A percentile compares a stretch with the other conserved stretches of the same genome.
Evolutionary conservation across 805 yeast genomes (phyloP).

Genomic region (Candida fluviatilis): DNA sequence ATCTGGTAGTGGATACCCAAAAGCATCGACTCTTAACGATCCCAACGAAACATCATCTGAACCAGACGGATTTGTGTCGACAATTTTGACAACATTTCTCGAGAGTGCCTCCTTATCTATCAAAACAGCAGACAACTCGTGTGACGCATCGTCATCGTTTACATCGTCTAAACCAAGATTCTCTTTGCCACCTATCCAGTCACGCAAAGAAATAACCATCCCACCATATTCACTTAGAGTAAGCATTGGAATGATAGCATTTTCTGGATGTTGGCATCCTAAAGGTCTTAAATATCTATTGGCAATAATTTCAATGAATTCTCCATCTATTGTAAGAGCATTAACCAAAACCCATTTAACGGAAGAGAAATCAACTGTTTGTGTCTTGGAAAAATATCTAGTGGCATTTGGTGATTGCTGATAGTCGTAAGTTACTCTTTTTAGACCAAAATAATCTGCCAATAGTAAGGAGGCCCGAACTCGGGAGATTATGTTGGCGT

Average conservation of each 20-base stretch:
- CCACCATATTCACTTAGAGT: conserved; percentile 95
- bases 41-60: conserved; percentile 39
- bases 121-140: conserved; percentile 58
- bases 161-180: conserved; percentile 41
- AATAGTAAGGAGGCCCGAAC: conserved; percentile 69
- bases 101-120: conserved; percentile 72
- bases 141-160: conserved; percentile 28
- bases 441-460: conserved; percentile 84
- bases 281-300: conserved; percentile 88
- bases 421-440: conserved; percentile 88
- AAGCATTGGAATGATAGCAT: conserved; percentile 82
- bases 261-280: conserved; percentile 74
- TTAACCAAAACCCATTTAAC: conserved; percentile 89
- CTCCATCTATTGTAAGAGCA: conserved; percentile 87
- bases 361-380: conserved; percentile 70
- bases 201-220: conserved; percentile 85
- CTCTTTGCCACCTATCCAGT: conserved; percentile 77
- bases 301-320: conserved; percentile 81
- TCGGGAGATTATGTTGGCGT: conserved; percentile 73
- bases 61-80: conserved; percentile 53
- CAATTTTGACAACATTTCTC: conserved; percentile 65
- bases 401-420: conserved; percentile 85
- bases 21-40: conserved; percentile 72
- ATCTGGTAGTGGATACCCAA: conserved; percentile 93
- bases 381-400: conserved; percentile 70